Evolutionary conservation across 768 basidiomycete genomes (phyloP).

Genomic region (Russula abietina): DNA sequence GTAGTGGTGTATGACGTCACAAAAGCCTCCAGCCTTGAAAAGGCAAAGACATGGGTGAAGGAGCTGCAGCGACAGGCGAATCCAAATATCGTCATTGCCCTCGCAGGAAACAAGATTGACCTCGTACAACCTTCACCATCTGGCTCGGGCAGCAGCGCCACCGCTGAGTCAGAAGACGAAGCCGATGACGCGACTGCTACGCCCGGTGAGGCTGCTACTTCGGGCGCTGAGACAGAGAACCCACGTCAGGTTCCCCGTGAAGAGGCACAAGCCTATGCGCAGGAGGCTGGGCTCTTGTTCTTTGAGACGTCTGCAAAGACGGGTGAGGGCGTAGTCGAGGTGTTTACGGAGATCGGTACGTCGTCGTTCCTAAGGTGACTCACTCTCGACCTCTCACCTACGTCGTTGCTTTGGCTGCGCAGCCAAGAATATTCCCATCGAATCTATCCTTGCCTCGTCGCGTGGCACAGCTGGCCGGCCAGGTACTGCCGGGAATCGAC

Average conservation of each 20-base stretch:
- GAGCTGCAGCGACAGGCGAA: slow-evolving; percentile 98
- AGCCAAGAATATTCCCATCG: slow-evolving; percentile 89
- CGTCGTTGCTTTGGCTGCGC: background rate
- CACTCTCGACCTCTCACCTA: background rate
- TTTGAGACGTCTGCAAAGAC: slow-evolving; percentile 98
- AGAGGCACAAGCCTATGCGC: slow-evolving; percentile 94
- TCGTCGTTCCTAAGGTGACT: slow-evolving; percentile 9
- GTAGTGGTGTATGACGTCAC: slow-evolving; percentile 99
- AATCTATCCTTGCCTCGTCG: slow-evolving; percentile 84
- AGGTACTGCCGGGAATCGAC: slow-evolving; percentile 49
- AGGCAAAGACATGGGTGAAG: slow-evolving; percentile 99
- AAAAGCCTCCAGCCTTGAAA: slow-evolving; percentile 91
- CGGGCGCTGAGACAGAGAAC: slow-evolving; percentile 58
- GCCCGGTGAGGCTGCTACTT: slow-evolving; percentile 57
- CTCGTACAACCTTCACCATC: slow-evolving; percentile 65
- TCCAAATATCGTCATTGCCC: slow-evolving; percentile 97
- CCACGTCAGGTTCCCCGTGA: slow-evolving; percentile 87
- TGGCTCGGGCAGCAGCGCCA: slow-evolving; percentile 39
- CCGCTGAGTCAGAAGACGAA: slow-evolving; percentile 76
- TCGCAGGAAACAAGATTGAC: slow-evolving; percentile 97
- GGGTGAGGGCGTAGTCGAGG: slow-evolving; percentile 89
- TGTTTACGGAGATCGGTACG: slow-evolving; percentile 97
- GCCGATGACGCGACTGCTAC: slow-evolving; percentile 90
- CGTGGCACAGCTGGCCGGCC: slow-evolving; percentile 60
- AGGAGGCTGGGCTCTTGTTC: slow-evolving; percentile 90